Evolutionary conservation across 805 yeast genomes (phyloP), one percentile per base, ranked within the genome.

Genomic region (Clavispora asparagi): DNA sequence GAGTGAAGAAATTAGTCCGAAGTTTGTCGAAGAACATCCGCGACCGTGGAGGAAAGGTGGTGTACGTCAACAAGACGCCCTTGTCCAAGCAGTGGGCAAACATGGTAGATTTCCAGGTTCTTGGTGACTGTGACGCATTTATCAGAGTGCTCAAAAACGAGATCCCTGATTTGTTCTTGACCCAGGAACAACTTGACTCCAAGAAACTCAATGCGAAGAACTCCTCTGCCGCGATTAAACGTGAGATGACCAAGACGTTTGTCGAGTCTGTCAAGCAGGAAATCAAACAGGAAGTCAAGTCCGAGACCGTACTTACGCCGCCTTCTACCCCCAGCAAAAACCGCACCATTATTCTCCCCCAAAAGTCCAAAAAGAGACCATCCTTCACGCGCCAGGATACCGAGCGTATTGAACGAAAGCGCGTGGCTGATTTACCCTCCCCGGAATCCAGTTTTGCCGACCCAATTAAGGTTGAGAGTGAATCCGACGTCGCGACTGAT

Each of bases 101-200:
- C 0, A 65, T 78, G 9, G 79, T 91, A 43, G 97, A 92, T 65
- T 87, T 82, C 64, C 95, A 90, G 58, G 76, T 92, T 4, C 65
- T 79, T 43, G 68, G 82, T 43, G 96, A 89, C 59, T 87, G 97
- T 61, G 98, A 92, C 64, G 73, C 73, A 23, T 92, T 95, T 81
- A 85, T 90, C 25, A 64, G 68, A 13, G 71, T 74, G 39, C 63
- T 87, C 32, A 74, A 77, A 52, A 45, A 50, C 6, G 75, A 79
- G 37, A 64, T 81, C 7, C 90, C 94, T 2, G 78, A 75, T 48
- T 70, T 84, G 54, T 86, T 85, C 69, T 70, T 74, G 59, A 72
- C 77, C 3, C 87, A 82, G 61, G 74, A 72, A 47, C 75, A 72
- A 54, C 61, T 72, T 39, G 76, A 72, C 52, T 62, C 71, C 27